phyloP scores from a whole-genome alignment of 148 eudicot species.

The Heliosperma pusillum region DNA sequence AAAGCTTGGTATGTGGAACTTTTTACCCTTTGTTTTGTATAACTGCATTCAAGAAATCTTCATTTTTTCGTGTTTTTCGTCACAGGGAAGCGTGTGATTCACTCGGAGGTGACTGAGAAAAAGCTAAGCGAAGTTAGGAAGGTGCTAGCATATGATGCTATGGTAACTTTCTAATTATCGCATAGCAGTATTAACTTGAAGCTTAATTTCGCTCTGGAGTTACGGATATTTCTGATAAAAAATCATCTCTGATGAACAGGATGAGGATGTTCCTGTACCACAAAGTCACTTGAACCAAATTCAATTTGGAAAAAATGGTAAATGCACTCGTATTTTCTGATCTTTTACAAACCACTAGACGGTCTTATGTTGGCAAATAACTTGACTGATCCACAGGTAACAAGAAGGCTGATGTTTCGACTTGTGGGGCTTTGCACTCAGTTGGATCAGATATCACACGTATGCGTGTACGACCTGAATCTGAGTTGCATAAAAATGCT shows the following conservation, averaged over 20 bases:
- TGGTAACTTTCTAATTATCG: conserved; percentile 41
- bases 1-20: conserved; percentile 58
- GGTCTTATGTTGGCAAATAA: not conserved
- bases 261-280: conserved; percentile 43
- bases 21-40: not conserved
- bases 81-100: conserved; percentile 91
- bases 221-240: not conserved
- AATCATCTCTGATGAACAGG: conserved; percentile 39
- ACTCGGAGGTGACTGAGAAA: conserved; percentile 61
- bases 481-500: conserved; percentile 34
- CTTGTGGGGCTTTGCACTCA: conserved; percentile 77
- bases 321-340: not conserved
- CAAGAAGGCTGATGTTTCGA: conserved; percentile 54
- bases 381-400: conserved; percentile 35
- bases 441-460: conserved; percentile 93
- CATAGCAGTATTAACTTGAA: not conserved
- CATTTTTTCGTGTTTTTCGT: conserved; percentile 15
- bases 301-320: conserved; percentile 39
- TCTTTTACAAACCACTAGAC: not conserved
- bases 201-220: not conserved
- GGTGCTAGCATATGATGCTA: conserved; percentile 48
- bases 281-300: conserved; percentile 34
- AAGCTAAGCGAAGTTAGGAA: conserved; percentile 78
- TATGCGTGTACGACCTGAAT: conserved; percentile 51
- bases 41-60: not conserved